Evolutionary conservation across 805 yeast species (phyloP).

Genomic region (Lachancea cidri): DNA sequence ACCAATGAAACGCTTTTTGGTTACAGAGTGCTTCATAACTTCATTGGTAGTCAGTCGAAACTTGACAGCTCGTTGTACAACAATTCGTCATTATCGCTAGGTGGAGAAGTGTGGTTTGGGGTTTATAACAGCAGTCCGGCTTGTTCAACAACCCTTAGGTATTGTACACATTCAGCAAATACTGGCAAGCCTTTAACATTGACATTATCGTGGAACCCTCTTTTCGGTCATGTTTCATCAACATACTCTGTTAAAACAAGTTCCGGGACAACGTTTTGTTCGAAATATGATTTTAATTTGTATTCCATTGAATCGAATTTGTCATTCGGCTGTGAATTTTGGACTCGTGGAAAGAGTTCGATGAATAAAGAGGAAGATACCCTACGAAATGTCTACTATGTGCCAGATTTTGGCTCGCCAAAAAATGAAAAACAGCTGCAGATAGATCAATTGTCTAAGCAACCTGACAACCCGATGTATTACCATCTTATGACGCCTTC

Average conservation of each 20-base stretch:
- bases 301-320: slow-evolving; percentile 87
- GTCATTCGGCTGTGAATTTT: slow-evolving; percentile 80
- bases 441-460: not conserved
- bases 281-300: slow-evolving; percentile 82
- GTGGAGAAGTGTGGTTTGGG: slow-evolving; percentile 88
- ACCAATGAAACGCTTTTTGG: slow-evolving; percentile 84
- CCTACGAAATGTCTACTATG: not conserved
- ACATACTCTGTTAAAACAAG: slow-evolving; percentile 83
- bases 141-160: slow-evolving; percentile 75
- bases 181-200: slow-evolving; percentile 88
- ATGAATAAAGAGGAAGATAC: not conserved
- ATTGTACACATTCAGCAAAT: slow-evolving; percentile 77
- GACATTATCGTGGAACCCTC: slow-evolving; percentile 82
- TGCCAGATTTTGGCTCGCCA: not conserved
- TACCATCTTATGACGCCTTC: slow-evolving; percentile 16
- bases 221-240: slow-evolving; percentile 83
- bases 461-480: slow-evolving; percentile 14
- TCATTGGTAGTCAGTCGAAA: slow-evolving; percentile 37
- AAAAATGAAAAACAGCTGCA: not conserved
- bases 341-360: slow-evolving; percentile 43
- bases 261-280: slow-evolving; percentile 67
- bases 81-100: slow-evolving; percentile 65
- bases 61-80: slow-evolving; percentile 43
- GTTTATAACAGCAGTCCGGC: slow-evolving; percentile 84
- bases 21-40: slow-evolving; percentile 68